phyloP scores from a whole-genome alignment of 768 basidiomycete genomes.

The Terana coerulea region DNA sequence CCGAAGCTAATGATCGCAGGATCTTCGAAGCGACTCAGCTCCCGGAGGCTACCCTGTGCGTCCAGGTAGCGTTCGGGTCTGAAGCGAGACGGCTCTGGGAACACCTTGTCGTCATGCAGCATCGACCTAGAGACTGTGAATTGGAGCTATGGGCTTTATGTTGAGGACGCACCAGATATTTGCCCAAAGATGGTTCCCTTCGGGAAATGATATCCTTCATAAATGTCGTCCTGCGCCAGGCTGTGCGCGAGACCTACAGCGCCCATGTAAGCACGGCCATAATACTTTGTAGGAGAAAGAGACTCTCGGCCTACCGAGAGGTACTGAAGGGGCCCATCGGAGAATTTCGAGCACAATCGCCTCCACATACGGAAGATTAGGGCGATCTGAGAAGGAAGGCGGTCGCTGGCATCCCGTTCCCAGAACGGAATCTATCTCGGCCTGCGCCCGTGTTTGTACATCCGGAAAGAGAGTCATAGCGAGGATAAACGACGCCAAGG shows the following conservation, averaged over 20 bases:
- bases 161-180: conserved; percentile 27
- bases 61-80: conserved; percentile 26
- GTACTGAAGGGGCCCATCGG: conserved; percentile 27
- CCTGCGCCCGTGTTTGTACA: conserved; percentile 25
- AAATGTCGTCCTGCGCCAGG: conserved; percentile 25
- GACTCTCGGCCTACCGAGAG: conserved; percentile 16
- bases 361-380: conserved; percentile 19
- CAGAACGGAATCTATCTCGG: conserved; percentile 26
- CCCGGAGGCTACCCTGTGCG: conserved; percentile 6
- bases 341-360: conserved; percentile 23
- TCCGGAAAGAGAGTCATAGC: conserved; percentile 35
- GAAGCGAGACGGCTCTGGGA: conserved; percentile 23
- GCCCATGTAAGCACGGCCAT: not conserved
- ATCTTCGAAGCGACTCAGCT: conserved; percentile 18
- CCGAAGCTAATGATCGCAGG: conserved; percentile 18
- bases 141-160: no score
- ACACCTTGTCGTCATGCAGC: conserved; percentile 24
- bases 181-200: conserved; percentile 27
- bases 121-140: conserved; percentile 30
- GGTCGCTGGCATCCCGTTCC: conserved; percentile 16
- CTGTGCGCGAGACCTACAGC: conserved; percentile 22
- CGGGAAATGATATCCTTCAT: conserved; percentile 24
- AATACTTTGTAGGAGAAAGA: not conserved
- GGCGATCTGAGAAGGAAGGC: conserved; percentile 18
- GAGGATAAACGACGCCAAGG: conserved; percentile 33